Conservation (phyloP, 768 basidiomycete species). For the Leccinum rimulosum region DNA sequence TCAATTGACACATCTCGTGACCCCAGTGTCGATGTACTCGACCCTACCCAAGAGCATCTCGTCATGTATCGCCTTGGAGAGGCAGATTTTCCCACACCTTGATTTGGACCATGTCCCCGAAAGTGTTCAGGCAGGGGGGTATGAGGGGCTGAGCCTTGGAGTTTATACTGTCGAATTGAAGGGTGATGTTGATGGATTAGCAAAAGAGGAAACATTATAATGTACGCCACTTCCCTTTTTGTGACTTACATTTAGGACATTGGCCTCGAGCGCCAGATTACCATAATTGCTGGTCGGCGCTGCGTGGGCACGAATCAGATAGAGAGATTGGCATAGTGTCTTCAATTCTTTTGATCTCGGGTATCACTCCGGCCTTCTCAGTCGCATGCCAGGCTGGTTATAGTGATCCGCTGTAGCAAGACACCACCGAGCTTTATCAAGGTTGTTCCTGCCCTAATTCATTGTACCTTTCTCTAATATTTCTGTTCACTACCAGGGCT, state of each 20-base stretch:
- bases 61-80: constrained; percentile 24
- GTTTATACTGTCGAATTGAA: constrained; percentile 19
- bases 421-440: not conserved
- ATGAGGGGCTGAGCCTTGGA: constrained; percentile 33
- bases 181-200: constrained; percentile 8
- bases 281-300: not conserved
- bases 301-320: too few species aligned
- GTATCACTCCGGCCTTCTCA: not conserved
- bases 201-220: not conserved
- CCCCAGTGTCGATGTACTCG: constrained; percentile 28
- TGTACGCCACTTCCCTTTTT: constrained; percentile 12
- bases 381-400: not conserved
- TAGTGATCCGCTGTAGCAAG: not conserved
- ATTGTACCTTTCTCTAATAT: not conserved
- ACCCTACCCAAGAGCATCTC: constrained; percentile 11
- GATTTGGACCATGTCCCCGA: constrained; percentile 36
- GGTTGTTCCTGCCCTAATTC: not conserved
- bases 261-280: not conserved
- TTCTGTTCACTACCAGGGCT: not conserved
- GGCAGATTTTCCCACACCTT: constrained; percentile 36
- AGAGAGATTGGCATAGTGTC: too few species aligned
- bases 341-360: not conserved
- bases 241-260: not conserved
- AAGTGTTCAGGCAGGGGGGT: constrained; percentile 1
- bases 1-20: constrained; percentile 27